Base-by-base conservation (phyloP, 192 early-diverging fungal genomes). In the Coemansia sp. region DNA sequence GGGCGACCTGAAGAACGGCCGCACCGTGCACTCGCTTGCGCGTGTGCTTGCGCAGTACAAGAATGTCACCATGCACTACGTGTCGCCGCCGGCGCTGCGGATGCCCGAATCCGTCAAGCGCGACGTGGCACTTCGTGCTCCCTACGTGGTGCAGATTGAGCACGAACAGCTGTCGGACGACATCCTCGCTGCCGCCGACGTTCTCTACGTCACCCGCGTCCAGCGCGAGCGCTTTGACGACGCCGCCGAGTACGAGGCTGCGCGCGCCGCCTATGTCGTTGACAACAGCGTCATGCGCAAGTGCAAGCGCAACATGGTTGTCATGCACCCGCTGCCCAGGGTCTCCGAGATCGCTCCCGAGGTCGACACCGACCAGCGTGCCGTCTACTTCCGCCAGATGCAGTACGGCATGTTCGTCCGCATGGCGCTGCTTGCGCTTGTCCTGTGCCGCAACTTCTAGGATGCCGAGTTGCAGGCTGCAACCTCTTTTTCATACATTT, bases 381-480 rank as follows among this genome's bases (percentile, higher is more conserved):
- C 97, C 15, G 95, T 94, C 19, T 99, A 99, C 84, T 99, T 99
- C 87, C 85, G 96, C 61, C 97, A 99, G 82, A 98, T 99, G 97
- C 86, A 89, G 26, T 96, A 98, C 83, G 97, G 97, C 64, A 86
- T 99, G 77, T 98, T 91, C 85, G 97, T 98, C 6, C 89, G 97
- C 56, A 99, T 99, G 97, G 96, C 97, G 9, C 84, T 99, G 26
- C 81, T 99, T 62, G 93, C 95, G 45, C 86, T 98, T 56, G 93
- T 93, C n/a, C 74, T 88, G 9, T 71, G 76, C 75, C 71, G 69
- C 65, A 66, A 63, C 64, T 77, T 83, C 49, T 83, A 68, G 67
- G 26, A 32, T 32, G 32, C 6, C 16, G 1, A 13, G 19, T 9
- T 21, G 47, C 12, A n/a, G 47, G 21, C n/a, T 47, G 6, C 43